Conservation (phyloP, 2,329 filamentous ascomycete species). For the Decorospora gaudefroyi region DNA sequence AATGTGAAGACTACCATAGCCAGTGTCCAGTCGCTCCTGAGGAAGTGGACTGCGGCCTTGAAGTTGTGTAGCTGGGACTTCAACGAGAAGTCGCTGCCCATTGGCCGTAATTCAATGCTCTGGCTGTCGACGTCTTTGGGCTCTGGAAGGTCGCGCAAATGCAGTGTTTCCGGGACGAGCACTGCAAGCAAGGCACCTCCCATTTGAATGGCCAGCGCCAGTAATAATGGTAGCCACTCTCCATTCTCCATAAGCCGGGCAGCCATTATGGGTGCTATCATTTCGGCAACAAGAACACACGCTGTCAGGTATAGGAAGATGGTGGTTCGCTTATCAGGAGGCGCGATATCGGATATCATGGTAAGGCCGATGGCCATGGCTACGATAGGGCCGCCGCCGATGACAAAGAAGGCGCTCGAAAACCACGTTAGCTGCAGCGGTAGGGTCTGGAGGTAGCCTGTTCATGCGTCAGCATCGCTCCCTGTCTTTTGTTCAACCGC, state of each 20-base stretch:
- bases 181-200: slow-evolving; percentile 33
- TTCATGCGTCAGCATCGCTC: slow-evolving; percentile 7
- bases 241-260: slow-evolving; percentile 41
- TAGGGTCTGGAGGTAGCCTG: slow-evolving; percentile 45
- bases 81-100: slow-evolving; percentile 26
- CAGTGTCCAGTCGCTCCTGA: slow-evolving; percentile 50
- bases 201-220: slow-evolving; percentile 38
- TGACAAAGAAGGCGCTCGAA: slow-evolving; percentile 52
- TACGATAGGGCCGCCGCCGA: slow-evolving; percentile 56
- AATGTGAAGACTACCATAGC: slow-evolving; percentile 52
- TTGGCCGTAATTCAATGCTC: slow-evolving; percentile 24
- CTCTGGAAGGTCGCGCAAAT: slow-evolving; percentile 41
- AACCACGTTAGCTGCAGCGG: slow-evolving; percentile 56
- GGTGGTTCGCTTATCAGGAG: slow-evolving; percentile 49
- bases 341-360: slow-evolving; percentile 58
- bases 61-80: slow-evolving; percentile 44
- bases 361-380: slow-evolving; percentile 55
- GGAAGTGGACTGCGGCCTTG: slow-evolving; percentile 46
- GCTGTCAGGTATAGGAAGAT: slow-evolving; percentile 38
- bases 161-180: slow-evolving; percentile 44
- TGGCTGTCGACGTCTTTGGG: slow-evolving; percentile 22
- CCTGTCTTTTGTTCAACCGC: background rate
- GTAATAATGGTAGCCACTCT: slow-evolving; percentile 40
- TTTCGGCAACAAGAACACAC: slow-evolving; percentile 41
- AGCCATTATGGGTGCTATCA: slow-evolving; percentile 43